Evolutionary conservation across 2,329 filamentous ascomycete genomes (phyloP).

Genomic region (Chaetomium sp.): DNA sequence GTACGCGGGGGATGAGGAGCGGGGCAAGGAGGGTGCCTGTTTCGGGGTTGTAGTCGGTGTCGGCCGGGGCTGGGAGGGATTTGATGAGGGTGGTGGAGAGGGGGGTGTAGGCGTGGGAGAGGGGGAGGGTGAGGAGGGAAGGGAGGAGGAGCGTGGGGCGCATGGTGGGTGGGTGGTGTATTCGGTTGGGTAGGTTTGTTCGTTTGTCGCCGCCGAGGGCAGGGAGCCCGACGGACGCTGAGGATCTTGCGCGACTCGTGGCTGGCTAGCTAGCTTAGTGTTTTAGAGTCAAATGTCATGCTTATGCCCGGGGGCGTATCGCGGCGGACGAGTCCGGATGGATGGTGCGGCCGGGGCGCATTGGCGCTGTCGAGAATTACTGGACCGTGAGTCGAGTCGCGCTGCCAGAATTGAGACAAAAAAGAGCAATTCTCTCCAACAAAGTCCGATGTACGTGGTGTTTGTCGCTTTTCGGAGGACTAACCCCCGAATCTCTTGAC

Average conservation of each 20-base stretch:
- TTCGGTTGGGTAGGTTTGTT: neutral
- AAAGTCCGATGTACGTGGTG: slow-evolving; percentile 1
- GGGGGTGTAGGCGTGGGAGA: slow-evolving; percentile 32
- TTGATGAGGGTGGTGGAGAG: slow-evolving; percentile 36
- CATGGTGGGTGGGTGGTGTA: slow-evolving; percentile 16
- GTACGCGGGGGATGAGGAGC: slow-evolving; percentile 84
- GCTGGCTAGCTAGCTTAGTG: neutral
- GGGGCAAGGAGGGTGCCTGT: slow-evolving; percentile 73
- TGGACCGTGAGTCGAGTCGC: neutral
- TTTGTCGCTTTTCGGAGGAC: slow-evolving; percentile 2
- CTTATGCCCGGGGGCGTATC: neutral
- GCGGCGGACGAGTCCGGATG: neutral
- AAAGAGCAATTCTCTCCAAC: neutral
- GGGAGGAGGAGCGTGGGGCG: slow-evolving; percentile 10
- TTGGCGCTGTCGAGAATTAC: neutral
- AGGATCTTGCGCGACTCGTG: neutral
- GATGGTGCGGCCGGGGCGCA: neutral
- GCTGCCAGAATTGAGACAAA: neutral
- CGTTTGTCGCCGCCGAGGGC: neutral
- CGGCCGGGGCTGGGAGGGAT: slow-evolving; percentile 62
- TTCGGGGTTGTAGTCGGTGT: slow-evolving; percentile 76
- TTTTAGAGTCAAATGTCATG: neutral
- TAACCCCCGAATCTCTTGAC: slow-evolving; percentile 16
- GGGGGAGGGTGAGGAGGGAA: slow-evolving; percentile 13
- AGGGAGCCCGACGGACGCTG: neutral